Conservation (phyloP, 164 flowering plant genomes). For the Litsea cubeba region DNA sequence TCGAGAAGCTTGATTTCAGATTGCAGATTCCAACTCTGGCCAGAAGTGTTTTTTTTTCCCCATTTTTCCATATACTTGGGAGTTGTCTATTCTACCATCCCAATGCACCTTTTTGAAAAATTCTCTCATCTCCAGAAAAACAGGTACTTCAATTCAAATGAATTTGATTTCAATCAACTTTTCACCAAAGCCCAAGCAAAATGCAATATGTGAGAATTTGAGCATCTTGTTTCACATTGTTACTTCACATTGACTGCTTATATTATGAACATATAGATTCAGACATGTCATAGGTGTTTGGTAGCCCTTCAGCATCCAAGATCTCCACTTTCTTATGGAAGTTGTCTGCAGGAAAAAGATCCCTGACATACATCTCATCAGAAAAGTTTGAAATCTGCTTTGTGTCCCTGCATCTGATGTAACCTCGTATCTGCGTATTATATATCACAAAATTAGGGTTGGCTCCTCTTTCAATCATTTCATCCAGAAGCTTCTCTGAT, state of each 20-base stretch:
- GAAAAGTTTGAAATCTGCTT: conserved; percentile 17
- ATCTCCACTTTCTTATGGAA: conserved; percentile 8
- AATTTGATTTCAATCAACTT: neutral
- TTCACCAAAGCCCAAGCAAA: neutral
- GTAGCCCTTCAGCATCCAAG: conserved; percentile 2
- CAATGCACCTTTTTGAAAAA: neutral
- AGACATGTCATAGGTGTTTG: conserved; percentile 10
- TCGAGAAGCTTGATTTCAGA: neutral
- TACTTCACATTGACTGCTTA: neutral
- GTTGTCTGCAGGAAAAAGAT: conserved; percentile 11
- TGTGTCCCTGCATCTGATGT: conserved; percentile 17
- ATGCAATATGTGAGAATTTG: neutral
- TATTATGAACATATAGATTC: conserved; percentile 33
- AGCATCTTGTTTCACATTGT: neutral
- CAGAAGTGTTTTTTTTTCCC: neutral
- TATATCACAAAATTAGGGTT: conserved; percentile 21
- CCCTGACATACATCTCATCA: conserved; percentile 19
- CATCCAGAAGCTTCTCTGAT: conserved; percentile 35
- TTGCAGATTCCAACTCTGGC: neutral
- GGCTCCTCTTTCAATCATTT: conserved; percentile 30
- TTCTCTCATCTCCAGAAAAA: neutral
- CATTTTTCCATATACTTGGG: neutral
- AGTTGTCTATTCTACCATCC: neutral
- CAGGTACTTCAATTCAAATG: neutral
- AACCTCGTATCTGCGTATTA: conserved; percentile 24